These are phyloP conservation scores for Asterella californica DNA, from an alignment of 225 moss, liverwort and hornwort genomes.

Conservation along the genomic window DNA sequence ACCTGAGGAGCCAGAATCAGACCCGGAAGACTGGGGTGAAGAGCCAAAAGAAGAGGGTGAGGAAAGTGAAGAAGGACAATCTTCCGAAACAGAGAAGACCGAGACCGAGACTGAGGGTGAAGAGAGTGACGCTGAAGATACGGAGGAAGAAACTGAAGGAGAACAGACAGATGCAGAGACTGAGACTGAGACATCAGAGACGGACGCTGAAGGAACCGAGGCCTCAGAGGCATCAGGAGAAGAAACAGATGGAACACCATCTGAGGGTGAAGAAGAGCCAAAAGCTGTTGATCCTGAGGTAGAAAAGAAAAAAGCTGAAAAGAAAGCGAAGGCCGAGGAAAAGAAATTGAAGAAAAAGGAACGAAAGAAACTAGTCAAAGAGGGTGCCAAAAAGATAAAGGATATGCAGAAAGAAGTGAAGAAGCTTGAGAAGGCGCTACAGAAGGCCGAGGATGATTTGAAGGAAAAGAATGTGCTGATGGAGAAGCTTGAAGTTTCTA, in stretches of 20 bases:
- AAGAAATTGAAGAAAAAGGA: constrained; percentile 34
- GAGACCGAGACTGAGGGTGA: constrained; percentile 15
- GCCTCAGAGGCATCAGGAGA: constrained; percentile 20
- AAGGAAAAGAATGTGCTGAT: constrained; percentile 29
- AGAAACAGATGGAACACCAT: constrained; percentile 16
- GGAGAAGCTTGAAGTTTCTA: constrained; percentile 37
- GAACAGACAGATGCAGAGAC: constrained; percentile 27
- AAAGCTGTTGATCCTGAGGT: constrained; percentile 27
- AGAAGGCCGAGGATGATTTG: constrained; percentile 26
- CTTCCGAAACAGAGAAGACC: constrained; percentile 7
- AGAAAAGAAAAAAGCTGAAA: constrained; percentile 37
- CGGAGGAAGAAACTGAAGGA: constrained; percentile 17
- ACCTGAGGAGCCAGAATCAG: constrained; percentile 45
- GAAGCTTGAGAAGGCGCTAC: constrained; percentile 28
- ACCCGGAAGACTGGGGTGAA: constrained; percentile 46
- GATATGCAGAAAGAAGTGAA: constrained; percentile 34
- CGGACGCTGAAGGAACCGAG: constrained; percentile 26
- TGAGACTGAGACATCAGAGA: constrained; percentile 12
- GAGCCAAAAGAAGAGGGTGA: constrained; percentile 38
- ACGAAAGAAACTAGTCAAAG: constrained; percentile 35
- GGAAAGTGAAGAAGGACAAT: constrained; percentile 17
- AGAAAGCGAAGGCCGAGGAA: constrained; percentile 30
- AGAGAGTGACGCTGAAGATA: constrained; percentile 18
- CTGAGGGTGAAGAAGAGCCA: constrained; percentile 19
- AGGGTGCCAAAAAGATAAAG: constrained; percentile 33